Evolutionary conservation across 2,329 filamentous ascomycete species (phyloP), one percentile per base, ranked within the genome.

Genomic region (Nemania sp.): DNA sequence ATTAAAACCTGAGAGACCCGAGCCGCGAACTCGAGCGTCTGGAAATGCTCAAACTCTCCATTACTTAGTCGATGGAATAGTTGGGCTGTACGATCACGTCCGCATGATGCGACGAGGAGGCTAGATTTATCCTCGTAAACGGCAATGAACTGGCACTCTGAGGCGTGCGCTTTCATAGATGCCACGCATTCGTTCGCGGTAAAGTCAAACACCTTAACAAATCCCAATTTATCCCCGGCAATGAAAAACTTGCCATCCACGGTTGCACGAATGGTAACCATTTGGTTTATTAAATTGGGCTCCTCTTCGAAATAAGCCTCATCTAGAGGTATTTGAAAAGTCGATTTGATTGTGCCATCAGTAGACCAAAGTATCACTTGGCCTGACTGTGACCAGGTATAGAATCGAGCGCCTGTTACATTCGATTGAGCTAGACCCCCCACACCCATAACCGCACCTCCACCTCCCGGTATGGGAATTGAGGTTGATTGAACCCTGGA

Each of bases 11-110:
- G 90, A 62, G 87, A 91, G 20, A 99, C 94, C 70, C 93, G 92
- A 24, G 94, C 93, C 32, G 94, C 90, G 79, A 98, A 97, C 73
- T 99, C 95, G 64, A 98, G 87, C 0, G 96, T 99, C 79, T 99
- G 96, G 59, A 97, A 88, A 65, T 98, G 87, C 66, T 92, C 88
- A 79, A 97, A 91, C 2, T 80, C 81, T 2, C 88, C 86, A 13
- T 80, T 83, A 1, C 82, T 81, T 26, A 85, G 84, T 27, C 85
- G 84, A 68, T 88, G 85, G 77, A 98, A 98, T n/a, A 99, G 82
- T 78, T 99, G 96, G 0, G 95, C 88, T n/a, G 92, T 97, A 58
- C 96, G 90, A 80, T 99, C 96, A 72, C 96, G 88, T 41, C 93
- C 93, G 77, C 92, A 94, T 11, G 91, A 94, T 20, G 93, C 95